Evolutionary conservation across 2,329 filamentous ascomycete genomes (phyloP).

Genomic region (Scedosporium boydii): DNA sequence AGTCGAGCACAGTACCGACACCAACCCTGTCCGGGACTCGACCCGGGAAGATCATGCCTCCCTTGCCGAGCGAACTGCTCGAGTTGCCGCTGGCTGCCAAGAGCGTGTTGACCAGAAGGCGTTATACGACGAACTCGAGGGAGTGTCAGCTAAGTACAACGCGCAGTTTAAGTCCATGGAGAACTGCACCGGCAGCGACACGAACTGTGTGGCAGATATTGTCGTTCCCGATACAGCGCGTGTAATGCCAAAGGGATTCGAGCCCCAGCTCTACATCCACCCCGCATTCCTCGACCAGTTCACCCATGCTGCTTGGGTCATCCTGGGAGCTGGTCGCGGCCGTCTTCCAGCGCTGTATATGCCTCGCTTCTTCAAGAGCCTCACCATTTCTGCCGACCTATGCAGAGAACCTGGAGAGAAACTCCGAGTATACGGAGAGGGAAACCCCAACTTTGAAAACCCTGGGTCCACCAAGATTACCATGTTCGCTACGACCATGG

Average conservation of each 20-base stretch:
- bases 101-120: slow-evolving; percentile 9
- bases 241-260: slow-evolving; percentile 34
- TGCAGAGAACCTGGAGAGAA: slow-evolving; percentile 18
- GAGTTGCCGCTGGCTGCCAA: slow-evolving; percentile 1
- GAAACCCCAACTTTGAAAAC: slow-evolving; percentile 13
- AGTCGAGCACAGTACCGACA: slow-evolving; percentile 16
- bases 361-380: slow-evolving; percentile 21
- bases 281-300: slow-evolving; percentile 36
- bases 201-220: slow-evolving; percentile 20
- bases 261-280: slow-evolving; percentile 33
- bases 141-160: slow-evolving; percentile 4
- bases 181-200: slow-evolving; percentile 28
- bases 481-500: slow-evolving; percentile 22
- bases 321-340: slow-evolving; percentile 23
- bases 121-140: slow-evolving; percentile 18
- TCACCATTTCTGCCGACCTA: slow-evolving; percentile 17
- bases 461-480: slow-evolving; percentile 21
- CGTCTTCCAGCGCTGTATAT: slow-evolving; percentile 25
- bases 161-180: slow-evolving; percentile 32
- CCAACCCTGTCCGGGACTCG: slow-evolving; percentile 15
- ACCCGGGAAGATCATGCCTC: background rate
- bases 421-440: slow-evolving; percentile 18
- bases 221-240: slow-evolving; percentile 30
- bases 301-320: slow-evolving; percentile 28
- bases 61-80: background rate